Conservation (phyloP, 331 rosid genomes). For the Quercus tomentella region DNA sequence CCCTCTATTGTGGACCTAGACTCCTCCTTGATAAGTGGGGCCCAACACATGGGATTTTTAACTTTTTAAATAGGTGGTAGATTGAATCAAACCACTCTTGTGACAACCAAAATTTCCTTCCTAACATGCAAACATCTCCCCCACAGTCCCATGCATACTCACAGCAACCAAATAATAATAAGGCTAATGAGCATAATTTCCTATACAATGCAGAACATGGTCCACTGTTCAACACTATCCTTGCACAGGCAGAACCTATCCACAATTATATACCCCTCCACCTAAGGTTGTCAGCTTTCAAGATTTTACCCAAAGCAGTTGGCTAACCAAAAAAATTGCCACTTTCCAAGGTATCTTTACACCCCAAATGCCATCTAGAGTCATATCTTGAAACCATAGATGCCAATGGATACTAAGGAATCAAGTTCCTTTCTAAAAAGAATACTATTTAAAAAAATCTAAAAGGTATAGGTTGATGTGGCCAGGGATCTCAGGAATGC, state of each 20-base stretch:
- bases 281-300: not conserved
- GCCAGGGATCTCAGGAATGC: no score
- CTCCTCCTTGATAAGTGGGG: no score
- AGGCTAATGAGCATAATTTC: not conserved
- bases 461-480: no score
- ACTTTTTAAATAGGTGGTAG: no score
- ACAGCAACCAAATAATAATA: not conserved
- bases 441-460: no score
- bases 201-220: not conserved
- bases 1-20: no score
- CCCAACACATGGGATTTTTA: no score
- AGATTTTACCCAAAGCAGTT: not conserved
- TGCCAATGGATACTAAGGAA: not conserved
- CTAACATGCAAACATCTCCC: not conserved
- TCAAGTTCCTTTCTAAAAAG: not conserved
- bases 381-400: not conserved
- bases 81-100: not conserved
- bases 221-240: not conserved
- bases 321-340: not conserved
- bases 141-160: not conserved
- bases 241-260: not conserved
- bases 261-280: not conserved
- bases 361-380: not conserved
- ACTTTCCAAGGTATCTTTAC: not conserved
- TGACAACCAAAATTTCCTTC: not conserved